Conservation (phyloP, 768 basidiomycete species). For the Psilocybe cubensis region DNA sequence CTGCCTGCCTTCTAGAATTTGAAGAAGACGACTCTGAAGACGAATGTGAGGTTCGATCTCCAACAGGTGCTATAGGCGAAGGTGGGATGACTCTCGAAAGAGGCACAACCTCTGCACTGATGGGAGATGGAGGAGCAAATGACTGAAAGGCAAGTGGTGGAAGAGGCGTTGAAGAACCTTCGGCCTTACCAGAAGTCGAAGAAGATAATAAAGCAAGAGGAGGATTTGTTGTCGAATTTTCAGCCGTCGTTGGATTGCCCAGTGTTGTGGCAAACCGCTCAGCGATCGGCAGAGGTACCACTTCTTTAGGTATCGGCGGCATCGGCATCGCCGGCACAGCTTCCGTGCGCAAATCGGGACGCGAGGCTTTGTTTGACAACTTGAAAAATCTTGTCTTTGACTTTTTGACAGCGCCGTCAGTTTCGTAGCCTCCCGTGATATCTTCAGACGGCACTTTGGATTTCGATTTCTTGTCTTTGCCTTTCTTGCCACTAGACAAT, state of each 20-base stretch:
- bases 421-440: conserved; percentile 39
- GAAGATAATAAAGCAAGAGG: neutral
- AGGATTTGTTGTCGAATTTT: neutral
- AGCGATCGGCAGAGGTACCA: conserved; percentile 48
- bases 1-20: conserved; percentile 18
- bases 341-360: conserved; percentile 35
- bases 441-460: conserved; percentile 20
- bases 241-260: neutral
- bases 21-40: conserved; percentile 18
- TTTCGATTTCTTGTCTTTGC: conserved; percentile 32
- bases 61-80: neutral
- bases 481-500: conserved; percentile 15
- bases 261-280: conserved; percentile 46
- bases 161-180: conserved; percentile 1
- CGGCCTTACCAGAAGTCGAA: neutral
- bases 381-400: conserved; percentile 48
- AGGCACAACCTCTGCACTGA: neutral
- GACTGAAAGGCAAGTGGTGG: conserved; percentile 7
- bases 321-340: conserved; percentile 21
- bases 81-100: neutral
- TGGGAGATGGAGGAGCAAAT: neutral
- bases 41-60: conserved; percentile 15
- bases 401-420: conserved; percentile 41
- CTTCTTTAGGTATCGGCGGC: conserved; percentile 25
- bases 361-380: conserved; percentile 42